Percentiles rank a stretch among this genome's conserved stretches.
Evolutionary conservation across 495 filamentous ascomycete genomes (phyloP).

Genomic region (Trichoderma parareesei): DNA sequence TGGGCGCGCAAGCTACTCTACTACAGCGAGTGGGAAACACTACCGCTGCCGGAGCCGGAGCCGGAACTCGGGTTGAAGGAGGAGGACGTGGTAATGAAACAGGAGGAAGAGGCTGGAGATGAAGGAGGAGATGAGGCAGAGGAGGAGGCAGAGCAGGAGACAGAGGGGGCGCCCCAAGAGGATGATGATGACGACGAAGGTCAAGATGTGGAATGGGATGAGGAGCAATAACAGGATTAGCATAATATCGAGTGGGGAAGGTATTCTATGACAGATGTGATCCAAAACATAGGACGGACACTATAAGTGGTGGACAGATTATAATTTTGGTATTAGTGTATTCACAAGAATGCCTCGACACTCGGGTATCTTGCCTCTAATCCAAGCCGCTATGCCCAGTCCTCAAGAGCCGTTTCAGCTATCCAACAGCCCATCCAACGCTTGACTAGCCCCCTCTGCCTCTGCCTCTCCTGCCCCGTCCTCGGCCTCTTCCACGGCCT

Average conservation of each 20-base stretch:
- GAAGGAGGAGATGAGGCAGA: constrained; percentile 1
- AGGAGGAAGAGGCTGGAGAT: constrained; percentile 3
- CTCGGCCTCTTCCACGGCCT: constrained; percentile 16
- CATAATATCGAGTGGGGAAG: neutral
- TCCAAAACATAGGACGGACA: no score
- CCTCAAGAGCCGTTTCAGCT: neutral
- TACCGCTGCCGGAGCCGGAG: neutral
- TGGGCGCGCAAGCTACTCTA: constrained; percentile 2
- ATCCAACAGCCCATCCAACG: neutral
- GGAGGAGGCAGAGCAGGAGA: constrained; percentile 1
- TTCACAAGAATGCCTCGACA: neutral
- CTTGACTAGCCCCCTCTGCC: neutral
- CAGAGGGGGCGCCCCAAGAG: neutral
- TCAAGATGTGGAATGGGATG: neutral
- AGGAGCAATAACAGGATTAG: neutral
- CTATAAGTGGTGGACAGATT: neutral
- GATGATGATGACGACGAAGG: neutral
- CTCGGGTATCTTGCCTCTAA: constrained; percentile 1
- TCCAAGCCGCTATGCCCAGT: neutral
- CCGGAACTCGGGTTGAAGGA: neutral
- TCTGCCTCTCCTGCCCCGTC: constrained; percentile 10
- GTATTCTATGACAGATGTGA: neutral
- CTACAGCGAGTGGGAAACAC: constrained; percentile 12
- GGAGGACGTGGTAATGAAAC: neutral
- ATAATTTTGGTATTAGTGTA: no score